These are phyloP conservation scores for Dactylellina drechsleri DNA, from an alignment of 2,329 filamentous ascomycete species.

Conservation along the genomic window DNA sequence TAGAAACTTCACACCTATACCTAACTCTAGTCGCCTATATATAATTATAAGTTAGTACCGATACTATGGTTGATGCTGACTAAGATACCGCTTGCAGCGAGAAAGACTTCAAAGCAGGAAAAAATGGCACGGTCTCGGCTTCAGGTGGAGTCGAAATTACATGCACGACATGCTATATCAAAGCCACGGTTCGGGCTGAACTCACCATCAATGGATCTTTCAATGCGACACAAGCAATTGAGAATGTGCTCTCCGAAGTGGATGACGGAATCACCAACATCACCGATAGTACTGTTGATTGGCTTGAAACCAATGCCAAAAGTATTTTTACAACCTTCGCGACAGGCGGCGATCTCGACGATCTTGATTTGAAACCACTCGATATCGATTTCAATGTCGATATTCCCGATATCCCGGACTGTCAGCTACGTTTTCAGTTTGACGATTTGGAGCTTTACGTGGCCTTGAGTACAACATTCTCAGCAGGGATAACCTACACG, in stretches of 20 bases:
- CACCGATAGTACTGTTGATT: conserved; percentile 56
- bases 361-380: conserved; percentile 61
- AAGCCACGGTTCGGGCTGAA: conserved; percentile 64
- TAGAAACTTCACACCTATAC: background rate
- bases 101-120: background rate
- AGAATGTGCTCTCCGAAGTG: conserved; percentile 61
- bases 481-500: conserved; percentile 64
- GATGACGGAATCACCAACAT: conserved; percentile 60
- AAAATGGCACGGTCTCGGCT: conserved; percentile 42
- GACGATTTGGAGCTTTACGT: conserved; percentile 68
- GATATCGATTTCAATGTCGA: conserved; percentile 65
- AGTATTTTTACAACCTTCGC: conserved; percentile 58
- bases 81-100: conserved; percentile 2
- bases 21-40: background rate
- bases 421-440: conserved; percentile 65
- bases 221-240: conserved; percentile 61
- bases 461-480: conserved; percentile 64
- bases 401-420: conserved; percentile 63
- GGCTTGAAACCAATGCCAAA: conserved; percentile 56
- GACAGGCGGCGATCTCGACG: conserved; percentile 59
- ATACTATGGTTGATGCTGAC: background rate
- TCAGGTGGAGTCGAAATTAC: conserved; percentile 62
- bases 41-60: background rate
- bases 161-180: conserved; percentile 67
- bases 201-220: conserved; percentile 64